These are phyloP conservation scores for Geotrichum carabidarum DNA, from an alignment of 1,139 yeast species.

Conservation along the genomic window DNA sequence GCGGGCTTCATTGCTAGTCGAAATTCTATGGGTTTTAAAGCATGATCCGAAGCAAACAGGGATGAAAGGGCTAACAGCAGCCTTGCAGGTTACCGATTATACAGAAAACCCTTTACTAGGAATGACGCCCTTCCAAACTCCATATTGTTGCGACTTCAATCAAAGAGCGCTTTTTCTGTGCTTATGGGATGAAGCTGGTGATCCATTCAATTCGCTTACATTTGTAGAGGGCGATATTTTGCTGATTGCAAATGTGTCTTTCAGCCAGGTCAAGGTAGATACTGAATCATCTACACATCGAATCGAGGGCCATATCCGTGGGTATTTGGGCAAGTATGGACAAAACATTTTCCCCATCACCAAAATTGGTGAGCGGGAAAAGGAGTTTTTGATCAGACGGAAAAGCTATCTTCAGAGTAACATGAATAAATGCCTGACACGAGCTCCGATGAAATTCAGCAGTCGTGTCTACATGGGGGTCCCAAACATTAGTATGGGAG, in stretches of 20 bases:
- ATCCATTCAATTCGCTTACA: slow-evolving; percentile 7
- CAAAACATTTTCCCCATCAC: background rate
- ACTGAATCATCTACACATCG: background rate
- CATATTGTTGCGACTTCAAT: slow-evolving; percentile 12
- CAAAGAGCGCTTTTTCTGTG: slow-evolving; percentile 10
- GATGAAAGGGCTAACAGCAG: slow-evolving; percentile 1
- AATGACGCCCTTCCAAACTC: slow-evolving; percentile 5
- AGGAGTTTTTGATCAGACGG: slow-evolving; percentile 2
- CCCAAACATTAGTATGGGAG: slow-evolving; percentile 2
- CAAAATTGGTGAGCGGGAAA: background rate
- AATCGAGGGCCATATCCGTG: slow-evolving; percentile 14
- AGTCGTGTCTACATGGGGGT: background rate
- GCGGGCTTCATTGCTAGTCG: slow-evolving; percentile 13
- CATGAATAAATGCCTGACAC: background rate
- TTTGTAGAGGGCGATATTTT: slow-evolving; percentile 11
- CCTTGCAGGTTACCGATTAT: slow-evolving; percentile 12
- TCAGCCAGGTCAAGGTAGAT: background rate
- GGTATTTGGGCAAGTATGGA: background rate
- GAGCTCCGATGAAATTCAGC: background rate
- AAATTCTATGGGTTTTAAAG: slow-evolving; percentile 12
- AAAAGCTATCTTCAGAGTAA: slow-evolving; percentile 5
- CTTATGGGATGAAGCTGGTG: slow-evolving; percentile 13
- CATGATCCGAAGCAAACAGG: background rate
- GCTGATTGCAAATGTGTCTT: slow-evolving; percentile 11
- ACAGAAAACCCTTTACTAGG: slow-evolving; percentile 12